Evolutionary conservation across 345 rosid species (phyloP).

Genomic region (rapeseed (Brassica napus)): Da-Ae NC_063447.1:5437501-5438000

Average conservation of each 20-base stretch:
- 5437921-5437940: constrained; percentile 39
- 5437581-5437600: constrained; percentile 39
- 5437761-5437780: constrained; percentile 38
- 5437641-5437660: constrained; percentile 16
- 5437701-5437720: not conserved
- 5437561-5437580: constrained; percentile 33
- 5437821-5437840: constrained; percentile 40
- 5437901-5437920: constrained; percentile 33
- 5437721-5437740: not conserved
- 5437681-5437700: constrained; percentile 33
- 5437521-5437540: constrained; percentile 29
- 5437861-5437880: constrained; percentile 36
- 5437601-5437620: constrained; percentile 22
- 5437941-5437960: constrained; percentile 13
- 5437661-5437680: constrained; percentile 22
- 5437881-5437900: constrained; percentile 39
- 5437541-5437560: constrained; percentile 38
- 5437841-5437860: constrained; percentile 36
- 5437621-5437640: constrained; percentile 26
- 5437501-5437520: constrained; percentile 19
- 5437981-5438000: no score
- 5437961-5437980: not conserved
- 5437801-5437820: constrained; percentile 27
- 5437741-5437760: constrained; percentile 38
- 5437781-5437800: constrained; percentile 33